A percentile compares a stretch with the other conserved stretches of the same genome.
These are phyloP conservation scores for Pythium monospermum DNA, from an alignment of 352 stramenopile genomes.

Conservation along the genomic window DNA sequence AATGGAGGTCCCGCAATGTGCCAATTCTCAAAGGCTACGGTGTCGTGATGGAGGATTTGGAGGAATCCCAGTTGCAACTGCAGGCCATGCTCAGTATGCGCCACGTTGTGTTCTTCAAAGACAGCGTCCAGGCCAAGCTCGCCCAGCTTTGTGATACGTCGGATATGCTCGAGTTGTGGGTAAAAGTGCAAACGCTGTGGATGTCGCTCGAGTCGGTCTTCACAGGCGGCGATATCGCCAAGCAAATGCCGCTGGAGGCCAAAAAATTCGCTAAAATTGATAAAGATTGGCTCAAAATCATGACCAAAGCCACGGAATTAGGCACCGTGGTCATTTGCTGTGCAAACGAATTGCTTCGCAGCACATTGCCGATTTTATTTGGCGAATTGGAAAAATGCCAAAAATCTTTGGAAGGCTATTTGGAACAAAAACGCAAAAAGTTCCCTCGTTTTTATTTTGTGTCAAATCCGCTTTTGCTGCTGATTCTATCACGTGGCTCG, in stretches of 20 bases:
- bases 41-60: slow-evolving; percentile 95
- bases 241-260: slow-evolving; percentile 97
- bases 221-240: slow-evolving; percentile 97
- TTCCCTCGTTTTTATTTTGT: slow-evolving; percentile 99
- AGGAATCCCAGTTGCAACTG: slow-evolving; percentile 97
- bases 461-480: slow-evolving; percentile 95
- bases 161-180: slow-evolving; percentile 97
- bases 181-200: slow-evolving; percentile 98
- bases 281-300: slow-evolving; percentile 99
- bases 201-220: slow-evolving; percentile 98
- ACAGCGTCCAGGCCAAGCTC: slow-evolving; percentile 92
- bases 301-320: slow-evolving; percentile 89
- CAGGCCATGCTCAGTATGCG: slow-evolving; percentile 98
- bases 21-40: slow-evolving; percentile 95
- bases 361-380: slow-evolving; percentile 95
- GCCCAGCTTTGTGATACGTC: slow-evolving; percentile 94
- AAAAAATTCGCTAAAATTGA: slow-evolving; percentile 98
- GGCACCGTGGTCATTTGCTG: slow-evolving; percentile 93
- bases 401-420: slow-evolving; percentile 97
- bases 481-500: slow-evolving; percentile 96
- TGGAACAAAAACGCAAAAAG: slow-evolving; percentile 98
- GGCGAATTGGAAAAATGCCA: slow-evolving; percentile 97
- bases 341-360: slow-evolving; percentile 95
- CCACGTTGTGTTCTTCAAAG: slow-evolving; percentile 95
- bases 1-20: slow-evolving; percentile 92